Conservation (phyloP, 1,284 basidiomycete species). For the Leccinum subatratum region DNA sequence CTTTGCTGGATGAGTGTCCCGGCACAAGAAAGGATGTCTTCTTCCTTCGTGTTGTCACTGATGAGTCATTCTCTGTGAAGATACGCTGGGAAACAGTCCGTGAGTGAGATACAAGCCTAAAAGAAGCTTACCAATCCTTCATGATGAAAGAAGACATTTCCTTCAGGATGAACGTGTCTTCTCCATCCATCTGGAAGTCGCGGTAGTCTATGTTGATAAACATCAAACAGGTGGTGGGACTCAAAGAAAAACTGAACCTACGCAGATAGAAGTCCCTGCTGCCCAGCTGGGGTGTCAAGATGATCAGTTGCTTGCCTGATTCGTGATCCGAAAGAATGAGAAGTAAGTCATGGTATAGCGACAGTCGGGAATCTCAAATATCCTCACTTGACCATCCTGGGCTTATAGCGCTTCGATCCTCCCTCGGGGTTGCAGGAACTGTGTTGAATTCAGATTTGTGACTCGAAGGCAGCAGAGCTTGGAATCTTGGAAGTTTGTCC, state of each 20-base stretch:
- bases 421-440: slow-evolving; percentile 14
- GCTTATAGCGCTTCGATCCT: slow-evolving; percentile 17
- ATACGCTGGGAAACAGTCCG: slow-evolving; percentile 16
- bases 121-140: slow-evolving; percentile 14
- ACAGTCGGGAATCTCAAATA: neutral
- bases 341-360: neutral
- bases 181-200: slow-evolving; percentile 9
- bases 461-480: neutral
- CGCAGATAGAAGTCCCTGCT: slow-evolving; percentile 13
- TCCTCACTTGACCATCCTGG: slow-evolving; percentile 9
- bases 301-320: slow-evolving; percentile 1
- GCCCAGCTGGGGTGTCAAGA: slow-evolving; percentile 14
- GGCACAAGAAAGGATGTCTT: slow-evolving; percentile 8
- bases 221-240: neutral
- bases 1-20: slow-evolving; percentile 8
- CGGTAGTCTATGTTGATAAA: slow-evolving; percentile 5
- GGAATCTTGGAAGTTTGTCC: neutral
- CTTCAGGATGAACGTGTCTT: slow-evolving; percentile 22
- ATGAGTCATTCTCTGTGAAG: slow-evolving; percentile 22
- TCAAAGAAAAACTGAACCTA: slow-evolving; percentile 2
- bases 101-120: neutral
- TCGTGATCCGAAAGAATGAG: neutral
- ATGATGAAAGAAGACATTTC: slow-evolving; percentile 13
- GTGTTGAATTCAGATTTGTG: neutral
- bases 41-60: neutral